Percentiles rank a stretch among this genome's conserved stretches.
phyloP scores from a whole-genome alignment of 768 basidiomycete species.

The Leccinum aurantiacum region DNA sequence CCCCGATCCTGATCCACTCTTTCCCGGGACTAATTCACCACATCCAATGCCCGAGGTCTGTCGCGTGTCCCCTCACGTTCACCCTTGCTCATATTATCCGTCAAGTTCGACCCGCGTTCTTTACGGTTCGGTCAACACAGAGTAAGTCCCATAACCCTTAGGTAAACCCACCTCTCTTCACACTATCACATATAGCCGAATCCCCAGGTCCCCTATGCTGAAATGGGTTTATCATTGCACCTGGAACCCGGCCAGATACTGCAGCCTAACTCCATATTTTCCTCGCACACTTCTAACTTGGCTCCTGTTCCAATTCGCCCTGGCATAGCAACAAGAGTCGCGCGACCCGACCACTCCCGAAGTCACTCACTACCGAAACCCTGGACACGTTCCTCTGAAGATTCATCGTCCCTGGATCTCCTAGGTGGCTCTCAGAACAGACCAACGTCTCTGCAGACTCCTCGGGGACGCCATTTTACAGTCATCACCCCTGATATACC shows the following conservation, averaged over 20 bases:
- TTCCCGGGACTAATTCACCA: slow-evolving; percentile 3
- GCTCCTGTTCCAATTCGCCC: slow-evolving; percentile 4
- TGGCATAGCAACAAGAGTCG: neutral
- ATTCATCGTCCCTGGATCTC: neutral
- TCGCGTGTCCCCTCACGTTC: slow-evolving; percentile 5
- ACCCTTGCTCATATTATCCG: slow-evolving; percentile 9
- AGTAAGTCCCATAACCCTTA: slow-evolving; percentile 16
- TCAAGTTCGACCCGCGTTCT: slow-evolving; percentile 17
- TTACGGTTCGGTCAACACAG: slow-evolving; percentile 11
- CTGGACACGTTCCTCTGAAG: slow-evolving; percentile 1
- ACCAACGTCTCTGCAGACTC: slow-evolving; percentile 10
- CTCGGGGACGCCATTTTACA: slow-evolving; percentile 16
- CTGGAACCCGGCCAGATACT: slow-evolving; percentile 58
- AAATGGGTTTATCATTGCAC: slow-evolving; percentile 46
- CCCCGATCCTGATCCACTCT: neutral
- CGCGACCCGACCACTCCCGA: slow-evolving; percentile 13
- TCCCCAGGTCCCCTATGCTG: neutral
- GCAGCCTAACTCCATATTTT: slow-evolving; percentile 34
- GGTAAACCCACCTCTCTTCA: slow-evolving; percentile 11
- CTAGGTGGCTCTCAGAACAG: slow-evolving; percentile 2
- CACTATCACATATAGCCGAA: slow-evolving; percentile 12
- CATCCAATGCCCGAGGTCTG: slow-evolving; percentile 24
- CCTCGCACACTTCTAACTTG: slow-evolving; percentile 3
- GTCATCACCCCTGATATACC: slow-evolving; percentile 10
- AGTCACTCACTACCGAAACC: slow-evolving; percentile 14